phyloP scores from a whole-genome alignment of 805 yeast species.

The Teunomyces barrocoloradensis region DNA sequence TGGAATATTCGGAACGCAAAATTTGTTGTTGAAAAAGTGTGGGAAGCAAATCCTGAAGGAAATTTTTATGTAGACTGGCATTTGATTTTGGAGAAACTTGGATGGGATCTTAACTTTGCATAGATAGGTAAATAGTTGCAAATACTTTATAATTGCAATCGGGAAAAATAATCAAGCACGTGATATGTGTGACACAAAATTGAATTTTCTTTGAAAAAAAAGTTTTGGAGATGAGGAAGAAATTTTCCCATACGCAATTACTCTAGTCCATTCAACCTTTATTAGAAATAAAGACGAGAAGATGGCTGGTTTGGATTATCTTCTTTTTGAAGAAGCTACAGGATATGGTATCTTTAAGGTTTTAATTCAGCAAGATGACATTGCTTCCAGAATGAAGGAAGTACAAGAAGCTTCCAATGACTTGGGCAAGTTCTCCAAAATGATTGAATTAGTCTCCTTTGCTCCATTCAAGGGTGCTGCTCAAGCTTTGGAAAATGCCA shows the following conservation, averaged over 20 bases:
- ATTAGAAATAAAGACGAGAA: constrained; percentile 6
- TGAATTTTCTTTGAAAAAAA: constrained; percentile 1
- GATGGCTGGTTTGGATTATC: constrained; percentile 60
- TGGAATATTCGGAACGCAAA: constrained; percentile 54
- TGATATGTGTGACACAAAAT: constrained; percentile 6
- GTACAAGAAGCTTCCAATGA: constrained; percentile 90
- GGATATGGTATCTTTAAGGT: constrained; percentile 98
- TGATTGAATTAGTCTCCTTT: constrained; percentile 89
- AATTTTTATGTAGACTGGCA: constrained; percentile 71
- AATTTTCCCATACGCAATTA: constrained; percentile 10
- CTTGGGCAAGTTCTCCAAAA: constrained; percentile 81
- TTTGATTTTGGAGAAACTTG: constrained; percentile 57
- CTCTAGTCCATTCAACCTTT: constrained; percentile 1
- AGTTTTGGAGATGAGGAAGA: constrained; percentile 15
- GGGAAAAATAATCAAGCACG: background rate
- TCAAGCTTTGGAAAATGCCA: constrained; percentile 97
- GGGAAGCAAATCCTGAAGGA: constrained; percentile 51
- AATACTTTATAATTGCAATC: background rate
- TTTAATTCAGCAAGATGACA: constrained; percentile 87
- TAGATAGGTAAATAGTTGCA: constrained; percentile 14
- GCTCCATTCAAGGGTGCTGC: constrained; percentile 99
- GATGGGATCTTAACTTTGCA: constrained; percentile 82
- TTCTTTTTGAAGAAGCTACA: constrained; percentile 96
- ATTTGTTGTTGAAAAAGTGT: constrained; percentile 45
- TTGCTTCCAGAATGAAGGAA: constrained; percentile 88